Evolutionary conservation across 2,329 filamentous ascomycete genomes (phyloP), one percentile per base, ranked within the genome.

Genomic region (Allantophomopsis lycopodina): DNA sequence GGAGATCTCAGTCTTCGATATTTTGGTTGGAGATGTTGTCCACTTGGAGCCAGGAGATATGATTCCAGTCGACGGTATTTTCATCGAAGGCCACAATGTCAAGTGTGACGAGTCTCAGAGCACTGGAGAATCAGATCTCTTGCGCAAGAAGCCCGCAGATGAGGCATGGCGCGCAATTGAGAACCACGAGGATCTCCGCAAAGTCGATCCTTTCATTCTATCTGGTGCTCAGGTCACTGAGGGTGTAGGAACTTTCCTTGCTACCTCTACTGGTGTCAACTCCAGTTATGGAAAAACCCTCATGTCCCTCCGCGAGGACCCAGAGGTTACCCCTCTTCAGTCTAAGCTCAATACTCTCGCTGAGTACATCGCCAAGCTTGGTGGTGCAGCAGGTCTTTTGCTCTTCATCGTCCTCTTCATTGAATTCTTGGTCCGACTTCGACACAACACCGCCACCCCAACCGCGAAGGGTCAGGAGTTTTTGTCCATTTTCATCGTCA

Each of bases 401-500:
- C 66, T 89, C n/a, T 89, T 89, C 53, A 63, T 86, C 37, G 80
- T 87, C 6, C 64, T 87, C 7, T 75, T 88, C 50, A 86, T 88
- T 64, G 81, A 84, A 50, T 89, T 87, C 54, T 58, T 83, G 16
- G 80, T 71, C 21, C 59, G 68, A 14, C 65, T 87, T 6, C 68
- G 70, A 3, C 51, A 60, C 16, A 76, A 71, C 47, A 38, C 50
- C 17, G 56, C 48, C 0, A 58, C 61, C 0, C 62, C 74, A 1
- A 62, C 69, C 2, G 55, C 70, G 30, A 81, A 80, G 53, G 76
- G 71, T 3, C 71, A 76, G 49, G 56, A 69, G 38, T 79, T 79
- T 53, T 58, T 79, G 45, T 64, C 69, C 20, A 77, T 79, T 36
- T 65, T 79, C 35, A 79, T 80, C 41, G 71, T 75, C 20, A 70